phyloP scores from a whole-genome alignment of 352 stramenopile genomes.

The Blastocystis sp. region DNA sequence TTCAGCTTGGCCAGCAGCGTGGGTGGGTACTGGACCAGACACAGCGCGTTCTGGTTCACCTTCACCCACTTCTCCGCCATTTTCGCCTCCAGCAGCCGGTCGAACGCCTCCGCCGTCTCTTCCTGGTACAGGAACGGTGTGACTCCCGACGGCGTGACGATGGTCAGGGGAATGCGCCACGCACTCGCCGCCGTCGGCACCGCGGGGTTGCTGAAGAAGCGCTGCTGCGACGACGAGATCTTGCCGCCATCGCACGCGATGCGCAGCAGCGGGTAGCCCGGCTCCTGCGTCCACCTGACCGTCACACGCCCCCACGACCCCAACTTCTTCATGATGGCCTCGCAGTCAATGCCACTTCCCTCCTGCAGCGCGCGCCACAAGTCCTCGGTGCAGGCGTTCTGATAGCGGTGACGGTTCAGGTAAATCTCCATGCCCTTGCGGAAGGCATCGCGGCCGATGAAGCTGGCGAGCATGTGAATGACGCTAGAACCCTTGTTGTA shows the following conservation, averaged over 20 bases:
- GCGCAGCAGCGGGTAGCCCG: slow-evolving; percentile 86
- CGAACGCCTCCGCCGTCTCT: slow-evolving; percentile 72
- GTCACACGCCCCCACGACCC: slow-evolving; percentile 72
- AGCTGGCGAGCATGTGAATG: slow-evolving; percentile 79
- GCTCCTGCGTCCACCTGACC: slow-evolving; percentile 86
- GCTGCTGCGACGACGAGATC: slow-evolving; percentile 61
- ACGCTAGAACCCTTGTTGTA: slow-evolving; percentile 87
- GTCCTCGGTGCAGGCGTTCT: slow-evolving; percentile 90
- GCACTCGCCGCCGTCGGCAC: slow-evolving; percentile 84
- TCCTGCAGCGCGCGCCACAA: slow-evolving; percentile 88
- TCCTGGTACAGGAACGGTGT: slow-evolving; percentile 71
- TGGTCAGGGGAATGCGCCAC: slow-evolving; percentile 84
- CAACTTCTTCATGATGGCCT: slow-evolving; percentile 83
- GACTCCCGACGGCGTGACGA: slow-evolving; percentile 71
- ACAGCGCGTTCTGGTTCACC: slow-evolving; percentile 61
- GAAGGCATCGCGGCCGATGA: slow-evolving; percentile 75
- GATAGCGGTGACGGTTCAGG: slow-evolving; percentile 86
- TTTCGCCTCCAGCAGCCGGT: slow-evolving; percentile 72
- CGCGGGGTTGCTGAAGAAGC: slow-evolving; percentile 84
- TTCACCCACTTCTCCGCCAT: slow-evolving; percentile 50
- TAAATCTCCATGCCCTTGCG: slow-evolving; percentile 84
- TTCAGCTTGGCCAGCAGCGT: not conserved
- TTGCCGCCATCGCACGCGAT: slow-evolving; percentile 75
- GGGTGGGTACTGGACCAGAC: slow-evolving; percentile 53
- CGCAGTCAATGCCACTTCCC: slow-evolving; percentile 83